A percentile compares a stretch with the other conserved stretches of the same genome.
Conservation (phyloP, 83 land plant species). For the Picea abies region DNA sequence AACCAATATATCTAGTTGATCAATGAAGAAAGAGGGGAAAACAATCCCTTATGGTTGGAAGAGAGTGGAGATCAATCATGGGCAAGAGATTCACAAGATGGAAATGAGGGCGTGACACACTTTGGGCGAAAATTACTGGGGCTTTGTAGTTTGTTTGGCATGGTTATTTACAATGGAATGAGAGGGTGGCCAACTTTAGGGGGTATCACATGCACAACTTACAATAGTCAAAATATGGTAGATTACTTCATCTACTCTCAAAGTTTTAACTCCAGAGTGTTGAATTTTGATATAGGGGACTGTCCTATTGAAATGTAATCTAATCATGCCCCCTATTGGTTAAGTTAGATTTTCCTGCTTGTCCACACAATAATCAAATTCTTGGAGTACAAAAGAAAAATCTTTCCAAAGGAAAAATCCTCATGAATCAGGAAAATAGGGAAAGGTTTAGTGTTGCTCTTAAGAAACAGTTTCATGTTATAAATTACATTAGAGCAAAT, state of each 20-base stretch:
- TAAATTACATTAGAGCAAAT: no score
- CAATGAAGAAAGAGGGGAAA: neutral
- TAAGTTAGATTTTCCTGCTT: neutral
- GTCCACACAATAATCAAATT: neutral
- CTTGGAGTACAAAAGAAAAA: neutral
- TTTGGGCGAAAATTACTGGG: neutral
- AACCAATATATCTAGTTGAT: neutral
- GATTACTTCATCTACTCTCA: no score
- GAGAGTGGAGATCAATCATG: neutral
- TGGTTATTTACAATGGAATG: neutral
- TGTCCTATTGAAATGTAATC: neutral
- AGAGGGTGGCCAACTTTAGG: neutral
- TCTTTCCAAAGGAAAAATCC: neutral
- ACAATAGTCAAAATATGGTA: no score
- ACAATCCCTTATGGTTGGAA: no score
- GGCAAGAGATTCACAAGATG: neutral
- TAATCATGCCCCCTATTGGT: neutral
- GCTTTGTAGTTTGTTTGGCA: neutral
- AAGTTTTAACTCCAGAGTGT: neutral
- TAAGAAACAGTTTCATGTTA: neutral
- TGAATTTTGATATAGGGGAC: neutral
- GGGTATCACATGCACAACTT: no score
- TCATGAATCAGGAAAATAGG: neutral
- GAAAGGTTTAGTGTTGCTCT: neutral
- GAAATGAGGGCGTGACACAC: neutral